Percentiles rank a stretch among this genome's conserved stretches.
These are phyloP conservation scores for Aureobasidium sp. DNA, from an alignment of 2,329 filamentous ascomycete genomes.

Conservation along the genomic window DNA sequence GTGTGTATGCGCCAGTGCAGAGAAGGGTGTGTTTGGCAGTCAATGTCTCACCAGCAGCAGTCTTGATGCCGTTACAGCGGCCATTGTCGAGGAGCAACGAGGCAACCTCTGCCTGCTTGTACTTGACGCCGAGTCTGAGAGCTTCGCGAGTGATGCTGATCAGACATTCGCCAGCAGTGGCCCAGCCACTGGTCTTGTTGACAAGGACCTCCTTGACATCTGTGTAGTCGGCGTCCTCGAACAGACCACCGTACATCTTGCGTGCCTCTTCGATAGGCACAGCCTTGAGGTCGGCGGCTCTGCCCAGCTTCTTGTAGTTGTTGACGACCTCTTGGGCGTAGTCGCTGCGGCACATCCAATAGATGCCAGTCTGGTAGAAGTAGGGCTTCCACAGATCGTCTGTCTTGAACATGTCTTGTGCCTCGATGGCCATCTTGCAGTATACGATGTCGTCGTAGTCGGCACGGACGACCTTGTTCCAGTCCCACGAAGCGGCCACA, in stretches of 20 bases:
- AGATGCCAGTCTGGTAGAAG: constrained; percentile 48
- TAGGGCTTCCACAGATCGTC: constrained; percentile 51
- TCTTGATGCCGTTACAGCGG: constrained; percentile 38
- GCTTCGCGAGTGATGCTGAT: constrained; percentile 47
- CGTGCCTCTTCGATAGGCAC: constrained; percentile 49
- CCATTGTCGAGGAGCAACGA: constrained; percentile 44
- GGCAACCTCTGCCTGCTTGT: constrained; percentile 48
- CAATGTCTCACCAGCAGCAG: constrained; percentile 28
- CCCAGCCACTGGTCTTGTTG: constrained; percentile 57
- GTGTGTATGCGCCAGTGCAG: constrained; percentile 38
- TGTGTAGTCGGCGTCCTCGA: constrained; percentile 53
- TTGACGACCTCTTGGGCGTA: constrained; percentile 44
- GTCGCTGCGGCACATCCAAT: constrained; percentile 41
- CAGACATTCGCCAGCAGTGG: constrained; percentile 54
- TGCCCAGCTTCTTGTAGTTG: constrained; percentile 45
- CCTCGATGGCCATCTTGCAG: constrained; percentile 57
- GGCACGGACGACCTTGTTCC: constrained; percentile 65
- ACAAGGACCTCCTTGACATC: constrained; percentile 54
- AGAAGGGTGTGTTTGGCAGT: constrained; percentile 33
- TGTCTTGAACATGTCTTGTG: constrained; percentile 54
- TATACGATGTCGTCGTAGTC: constrained; percentile 62
- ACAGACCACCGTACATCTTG: constrained; percentile 51
- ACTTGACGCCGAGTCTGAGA: constrained; percentile 52
- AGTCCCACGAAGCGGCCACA: constrained; percentile 61
- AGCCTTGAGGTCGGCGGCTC: constrained; percentile 40